Conservation (phyloP, 2,329 filamentous ascomycete species). For the Colletotrichum sp. region DNA sequence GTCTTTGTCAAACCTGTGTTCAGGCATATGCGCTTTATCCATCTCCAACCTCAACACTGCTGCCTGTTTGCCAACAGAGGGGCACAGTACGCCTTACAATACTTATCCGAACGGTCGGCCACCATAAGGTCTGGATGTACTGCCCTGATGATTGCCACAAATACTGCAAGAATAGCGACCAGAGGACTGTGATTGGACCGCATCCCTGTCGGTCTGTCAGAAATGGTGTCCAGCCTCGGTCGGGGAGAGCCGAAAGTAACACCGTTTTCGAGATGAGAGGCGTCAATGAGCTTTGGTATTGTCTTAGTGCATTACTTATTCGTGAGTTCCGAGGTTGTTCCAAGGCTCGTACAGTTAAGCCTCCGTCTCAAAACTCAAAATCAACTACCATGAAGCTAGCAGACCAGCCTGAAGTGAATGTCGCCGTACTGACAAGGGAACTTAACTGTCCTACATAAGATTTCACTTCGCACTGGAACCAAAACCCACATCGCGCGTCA, state of each 20-base stretch:
- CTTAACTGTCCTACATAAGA: background rate
- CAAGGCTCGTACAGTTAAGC: background rate
- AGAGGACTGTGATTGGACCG: background rate
- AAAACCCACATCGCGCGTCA: rapidly evolving
- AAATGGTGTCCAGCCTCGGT: background rate
- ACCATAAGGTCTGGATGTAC: background rate
- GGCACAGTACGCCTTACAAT: background rate
- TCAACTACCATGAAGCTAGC: background rate
- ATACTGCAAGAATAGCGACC: background rate
- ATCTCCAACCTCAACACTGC: background rate
- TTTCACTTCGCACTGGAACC: background rate
- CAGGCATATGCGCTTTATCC: background rate
- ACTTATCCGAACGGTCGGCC: background rate
- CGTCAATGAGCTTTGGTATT: background rate
- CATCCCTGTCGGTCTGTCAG: background rate
- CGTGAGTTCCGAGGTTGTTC: rapidly evolving
- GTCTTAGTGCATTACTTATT: background rate
- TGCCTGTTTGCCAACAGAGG: background rate
- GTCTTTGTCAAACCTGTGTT: background rate
- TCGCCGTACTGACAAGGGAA: background rate
- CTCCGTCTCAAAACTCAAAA: background rate
- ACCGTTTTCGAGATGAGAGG: background rate
- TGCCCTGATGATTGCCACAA: background rate
- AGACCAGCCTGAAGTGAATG: background rate
- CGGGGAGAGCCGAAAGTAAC: background rate